A percentile compares a stretch with the other conserved stretches of the same genome.
These are phyloP conservation scores for Russula virescens DNA, from an alignment of 768 basidiomycete species.

Conservation along the genomic window DNA sequence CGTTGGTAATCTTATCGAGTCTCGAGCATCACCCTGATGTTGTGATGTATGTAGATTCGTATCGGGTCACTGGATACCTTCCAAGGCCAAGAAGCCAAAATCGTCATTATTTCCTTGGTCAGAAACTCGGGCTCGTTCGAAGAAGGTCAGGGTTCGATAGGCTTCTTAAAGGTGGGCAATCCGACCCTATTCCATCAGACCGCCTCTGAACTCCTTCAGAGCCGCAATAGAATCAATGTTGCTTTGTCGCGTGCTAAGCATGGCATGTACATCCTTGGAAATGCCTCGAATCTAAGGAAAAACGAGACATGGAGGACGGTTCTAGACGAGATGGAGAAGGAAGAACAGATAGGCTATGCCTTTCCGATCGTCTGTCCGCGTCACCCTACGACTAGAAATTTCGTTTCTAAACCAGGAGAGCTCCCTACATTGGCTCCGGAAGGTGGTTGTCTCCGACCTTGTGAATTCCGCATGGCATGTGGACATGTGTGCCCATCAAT, in stretches of 20 bases:
- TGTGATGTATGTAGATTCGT: constrained; percentile 41
- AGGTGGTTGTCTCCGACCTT: constrained; percentile 32
- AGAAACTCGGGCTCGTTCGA: constrained; percentile 55
- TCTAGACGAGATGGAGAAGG: constrained; percentile 48
- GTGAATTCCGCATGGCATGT: constrained; percentile 28
- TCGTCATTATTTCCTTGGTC: constrained; percentile 71
- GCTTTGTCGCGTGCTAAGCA: constrained; percentile 70
- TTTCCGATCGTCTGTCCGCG: constrained; percentile 21
- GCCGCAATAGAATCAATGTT: constrained; percentile 39
- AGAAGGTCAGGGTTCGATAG: constrained; percentile 42
- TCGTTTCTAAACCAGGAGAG: constrained; percentile 16
- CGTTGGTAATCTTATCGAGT: constrained; percentile 33
- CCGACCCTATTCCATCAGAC: constrained; percentile 1
- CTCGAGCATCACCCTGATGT: neutral
- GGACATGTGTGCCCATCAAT: constrained; percentile 32
- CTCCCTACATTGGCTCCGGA: constrained; percentile 15
- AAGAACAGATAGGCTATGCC: constrained; percentile 28
- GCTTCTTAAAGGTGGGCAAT: constrained; percentile 59
- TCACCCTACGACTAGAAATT: constrained; percentile 2
- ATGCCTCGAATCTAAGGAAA: constrained; percentile 47
- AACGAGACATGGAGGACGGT: constrained; percentile 55
- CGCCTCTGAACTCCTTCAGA: constrained; percentile 26
- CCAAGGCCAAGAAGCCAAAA: constrained; percentile 68
- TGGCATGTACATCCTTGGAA: constrained; percentile 69
- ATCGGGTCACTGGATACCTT: constrained; percentile 74